Evolutionary conservation across 306 rosid species (phyloP), one percentile per base, ranked within the genome.

Genomic region (Malus sieversii): DNA sequence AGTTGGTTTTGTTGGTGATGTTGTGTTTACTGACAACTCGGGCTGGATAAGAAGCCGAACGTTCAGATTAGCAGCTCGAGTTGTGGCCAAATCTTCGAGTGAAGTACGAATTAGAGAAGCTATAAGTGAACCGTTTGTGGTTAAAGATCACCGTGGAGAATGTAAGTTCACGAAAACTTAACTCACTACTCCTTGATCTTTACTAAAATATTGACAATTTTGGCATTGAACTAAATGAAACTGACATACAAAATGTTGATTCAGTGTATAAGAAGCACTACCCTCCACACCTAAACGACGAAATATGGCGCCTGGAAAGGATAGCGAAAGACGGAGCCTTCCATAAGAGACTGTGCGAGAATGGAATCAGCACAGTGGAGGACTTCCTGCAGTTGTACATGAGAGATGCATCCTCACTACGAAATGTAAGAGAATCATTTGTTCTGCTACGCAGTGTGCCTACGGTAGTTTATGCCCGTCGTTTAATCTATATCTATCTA

Each of bases 111-210:
- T 92, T 20, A 87, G 85, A 78, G 97, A 84, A 66, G 88, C 90
- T 29, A 83, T 57, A 78, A 90, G 92, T 73, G 85, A 83, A 45
- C 63, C 90, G 33, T 86, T 92, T 51, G 44, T 55, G 38, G 96
- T 92, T 45, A 90, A 84, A 72, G 96, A 92, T 74, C 87, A 75
- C 66, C 78, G 93, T 0, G 97, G 93, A 72, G 92, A 90, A 66
- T 0, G 96, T 90, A 68, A 79, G 87, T 91, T 70, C 38, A 66
- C 68, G 10, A 58, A 13, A 14, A 46, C 25, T 70, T 27, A n/a
- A 53, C 60, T 59, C 38, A 6, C 45, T 22, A 35, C 10, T 60
- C 27, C 15, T 19, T 51, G 64, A 4, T 62, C 46, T 55, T 73
- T 60, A 20, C 52, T 19, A 66, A 4, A 46, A 38, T 70, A 8